Evolutionary conservation across 2,329 filamentous ascomycete species (phyloP).

Genomic region (Alternaria tenuissima): DNA sequence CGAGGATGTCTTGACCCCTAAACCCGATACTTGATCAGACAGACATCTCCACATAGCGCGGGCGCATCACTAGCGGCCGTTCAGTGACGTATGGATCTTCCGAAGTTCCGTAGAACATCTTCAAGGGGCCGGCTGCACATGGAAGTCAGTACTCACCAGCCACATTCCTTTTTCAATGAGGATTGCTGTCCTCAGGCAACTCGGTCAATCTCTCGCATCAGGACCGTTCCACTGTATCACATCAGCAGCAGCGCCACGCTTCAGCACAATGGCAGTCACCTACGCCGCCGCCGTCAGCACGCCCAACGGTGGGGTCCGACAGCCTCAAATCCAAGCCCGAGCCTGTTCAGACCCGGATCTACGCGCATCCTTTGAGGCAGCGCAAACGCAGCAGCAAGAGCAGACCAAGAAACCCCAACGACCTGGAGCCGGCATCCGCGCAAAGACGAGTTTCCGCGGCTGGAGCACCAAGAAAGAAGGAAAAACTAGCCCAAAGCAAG

Average conservation of each 20-base stretch:
- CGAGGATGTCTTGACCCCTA: not conserved
- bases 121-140: not conserved
- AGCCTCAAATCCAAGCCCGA: slow-evolving; percentile 23
- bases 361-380: slow-evolving; percentile 18
- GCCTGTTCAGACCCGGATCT: slow-evolving; percentile 20
- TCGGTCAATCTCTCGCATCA: not conserved
- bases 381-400: slow-evolving; percentile 1
- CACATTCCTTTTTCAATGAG: slow-evolving; percentile 7
- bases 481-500: slow-evolving; percentile 5
- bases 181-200: slow-evolving; percentile 10
- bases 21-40: slow-evolving; percentile 6
- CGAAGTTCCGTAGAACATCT: slow-evolving; percentile 14
- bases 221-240: not conserved
- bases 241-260: not conserved
- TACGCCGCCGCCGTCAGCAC: slow-evolving; percentile 35
- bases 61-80: slow-evolving; percentile 25
- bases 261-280: slow-evolving; percentile 20
- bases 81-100: slow-evolving; percentile 31
- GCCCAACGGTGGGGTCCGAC: slow-evolving; percentile 22
- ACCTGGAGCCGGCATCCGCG: slow-evolving; percentile 18
- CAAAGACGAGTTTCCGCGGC: slow-evolving; percentile 27
- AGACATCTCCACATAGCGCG: slow-evolving; percentile 23
- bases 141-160: not conserved
- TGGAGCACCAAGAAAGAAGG: slow-evolving; percentile 21
- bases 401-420: slow-evolving; percentile 19